phyloP scores from a whole-genome alignment of 2,329 filamentous ascomycete species.

The Huntiella savannae region DNA sequence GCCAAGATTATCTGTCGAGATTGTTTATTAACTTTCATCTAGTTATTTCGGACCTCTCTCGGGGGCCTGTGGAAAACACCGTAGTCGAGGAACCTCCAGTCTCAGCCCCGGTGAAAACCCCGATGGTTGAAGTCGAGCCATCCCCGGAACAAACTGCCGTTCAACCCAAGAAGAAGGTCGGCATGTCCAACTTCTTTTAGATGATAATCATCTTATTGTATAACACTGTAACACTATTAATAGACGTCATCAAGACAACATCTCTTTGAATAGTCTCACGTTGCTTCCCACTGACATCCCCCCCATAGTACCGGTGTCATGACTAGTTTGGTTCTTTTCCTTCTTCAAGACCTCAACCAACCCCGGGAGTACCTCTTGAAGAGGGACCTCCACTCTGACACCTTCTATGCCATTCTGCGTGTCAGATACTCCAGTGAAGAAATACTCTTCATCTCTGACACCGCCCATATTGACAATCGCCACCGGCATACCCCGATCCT shows the following conservation, averaged over 20 bases:
- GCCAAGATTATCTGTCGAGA: neutral
- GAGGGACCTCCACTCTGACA: slow-evolving; percentile 38
- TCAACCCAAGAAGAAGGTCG: slow-evolving; percentile 11
- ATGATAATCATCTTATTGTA: slow-evolving; percentile 10
- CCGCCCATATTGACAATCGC: slow-evolving; percentile 79
- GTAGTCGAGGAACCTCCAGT: slow-evolving; percentile 20
- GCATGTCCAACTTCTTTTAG: slow-evolving; percentile 33
- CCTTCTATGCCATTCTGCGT: slow-evolving; percentile 31
- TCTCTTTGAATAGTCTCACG: slow-evolving; percentile 34
- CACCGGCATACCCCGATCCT: slow-evolving; percentile 66
- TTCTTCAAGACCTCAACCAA: slow-evolving; percentile 30
- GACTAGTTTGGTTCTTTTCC: neutral
- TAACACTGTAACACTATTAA: slow-evolving; percentile 12
- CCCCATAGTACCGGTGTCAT: neutral
- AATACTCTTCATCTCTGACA: slow-evolving; percentile 56
- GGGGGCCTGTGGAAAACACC: slow-evolving; percentile 18
- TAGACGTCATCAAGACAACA: slow-evolving; percentile 30
- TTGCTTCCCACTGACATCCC: slow-evolving; percentile 13
- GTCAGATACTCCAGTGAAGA: slow-evolving; percentile 40
- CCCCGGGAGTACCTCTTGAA: slow-evolving; percentile 36
- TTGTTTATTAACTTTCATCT: neutral
- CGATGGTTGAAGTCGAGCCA: no score
- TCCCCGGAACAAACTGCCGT: slow-evolving; percentile 3
- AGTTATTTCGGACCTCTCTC: slow-evolving; percentile 38
- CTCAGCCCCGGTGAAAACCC: no score